Conservation (phyloP, 2,329 filamentous ascomycete species). For the Aspergillus phoenicis region DNA sequence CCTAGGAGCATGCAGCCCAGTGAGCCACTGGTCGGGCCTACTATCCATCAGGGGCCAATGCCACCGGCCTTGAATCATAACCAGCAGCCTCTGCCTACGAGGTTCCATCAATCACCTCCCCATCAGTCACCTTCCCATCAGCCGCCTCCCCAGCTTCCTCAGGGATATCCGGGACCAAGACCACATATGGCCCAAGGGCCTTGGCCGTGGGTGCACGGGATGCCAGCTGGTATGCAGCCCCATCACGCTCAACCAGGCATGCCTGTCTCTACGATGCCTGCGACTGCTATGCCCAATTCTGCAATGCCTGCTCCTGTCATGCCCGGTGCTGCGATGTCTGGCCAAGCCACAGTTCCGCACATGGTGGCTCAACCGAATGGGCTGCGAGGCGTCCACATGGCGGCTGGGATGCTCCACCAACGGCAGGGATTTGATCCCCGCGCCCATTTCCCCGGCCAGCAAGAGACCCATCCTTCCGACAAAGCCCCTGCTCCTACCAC, state of each 20-base stretch:
- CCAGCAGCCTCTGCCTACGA: slow-evolving; percentile 17
- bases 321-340: background rate
- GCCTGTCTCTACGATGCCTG: background rate
- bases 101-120: slow-evolving; percentile 10
- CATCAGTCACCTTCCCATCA: background rate
- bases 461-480: background rate
- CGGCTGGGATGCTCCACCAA: slow-evolving; percentile 2
- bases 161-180: slow-evolving; percentile 8
- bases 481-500: background rate
- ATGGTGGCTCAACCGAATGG: slow-evolving; percentile 8
- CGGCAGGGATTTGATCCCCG: slow-evolving; percentile 2
- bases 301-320: background rate
- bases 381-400: background rate
- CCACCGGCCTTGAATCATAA: slow-evolving; percentile 10
- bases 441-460: background rate
- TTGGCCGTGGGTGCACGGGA: slow-evolving; percentile 1
- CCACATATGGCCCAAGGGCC: slow-evolving; percentile 7
- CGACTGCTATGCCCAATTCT: background rate
- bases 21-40: background rate
- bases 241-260: background rate
- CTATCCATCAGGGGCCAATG: slow-evolving; percentile 8
- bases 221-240: background rate
- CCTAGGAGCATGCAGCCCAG: background rate
- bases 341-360: slow-evolving; percentile 2
- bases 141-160: slow-evolving; percentile 5